Evolutionary conservation across 1,139 yeast species (phyloP).

Genomic region (Blastobotrys malaysiensis): DNA sequence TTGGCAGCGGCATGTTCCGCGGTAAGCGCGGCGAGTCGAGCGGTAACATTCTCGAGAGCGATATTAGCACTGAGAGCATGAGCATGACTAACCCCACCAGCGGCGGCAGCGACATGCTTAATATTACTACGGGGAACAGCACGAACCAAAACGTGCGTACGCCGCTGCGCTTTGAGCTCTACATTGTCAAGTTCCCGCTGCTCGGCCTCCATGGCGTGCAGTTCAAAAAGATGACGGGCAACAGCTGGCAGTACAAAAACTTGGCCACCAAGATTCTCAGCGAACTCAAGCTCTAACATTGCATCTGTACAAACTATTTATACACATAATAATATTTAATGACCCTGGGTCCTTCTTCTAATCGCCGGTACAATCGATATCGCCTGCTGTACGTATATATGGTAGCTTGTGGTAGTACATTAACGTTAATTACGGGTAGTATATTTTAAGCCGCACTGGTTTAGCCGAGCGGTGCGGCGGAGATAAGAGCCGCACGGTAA

Average conservation of each 20-base stretch:
- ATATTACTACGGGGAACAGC: slow-evolving; percentile 22
- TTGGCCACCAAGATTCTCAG: slow-evolving; percentile 80
- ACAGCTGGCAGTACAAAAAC: slow-evolving; percentile 95
- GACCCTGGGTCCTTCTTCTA: not conserved
- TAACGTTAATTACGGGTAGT: too few species aligned
- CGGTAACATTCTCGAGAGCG: slow-evolving; percentile 25
- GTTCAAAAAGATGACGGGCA: slow-evolving; percentile 87
- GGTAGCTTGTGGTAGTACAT: too few species aligned
- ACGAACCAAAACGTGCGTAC: slow-evolving; percentile 24
- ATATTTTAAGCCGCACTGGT: too few species aligned
- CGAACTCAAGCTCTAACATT: slow-evolving; percentile 57
- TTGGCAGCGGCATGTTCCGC: slow-evolving; percentile 29
- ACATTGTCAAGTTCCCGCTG: slow-evolving; percentile 87
- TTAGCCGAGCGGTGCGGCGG: too few species aligned
- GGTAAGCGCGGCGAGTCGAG: slow-evolving; percentile 21
- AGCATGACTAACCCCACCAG: not conserved
- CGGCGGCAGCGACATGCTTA: slow-evolving; percentile 50
- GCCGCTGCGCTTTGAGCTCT: slow-evolving; percentile 85
- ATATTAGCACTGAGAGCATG: slow-evolving; percentile 33
- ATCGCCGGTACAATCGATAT: too few species aligned
- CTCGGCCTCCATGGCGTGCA: slow-evolving; percentile 91
- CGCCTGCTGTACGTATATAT: too few species aligned
- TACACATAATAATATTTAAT: not conserved
- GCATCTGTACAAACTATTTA: not conserved
- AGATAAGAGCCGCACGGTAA: too few species aligned